phyloP scores from a whole-genome alignment of 2,329 filamentous ascomycete species.

The Diaporthe velutina region DNA sequence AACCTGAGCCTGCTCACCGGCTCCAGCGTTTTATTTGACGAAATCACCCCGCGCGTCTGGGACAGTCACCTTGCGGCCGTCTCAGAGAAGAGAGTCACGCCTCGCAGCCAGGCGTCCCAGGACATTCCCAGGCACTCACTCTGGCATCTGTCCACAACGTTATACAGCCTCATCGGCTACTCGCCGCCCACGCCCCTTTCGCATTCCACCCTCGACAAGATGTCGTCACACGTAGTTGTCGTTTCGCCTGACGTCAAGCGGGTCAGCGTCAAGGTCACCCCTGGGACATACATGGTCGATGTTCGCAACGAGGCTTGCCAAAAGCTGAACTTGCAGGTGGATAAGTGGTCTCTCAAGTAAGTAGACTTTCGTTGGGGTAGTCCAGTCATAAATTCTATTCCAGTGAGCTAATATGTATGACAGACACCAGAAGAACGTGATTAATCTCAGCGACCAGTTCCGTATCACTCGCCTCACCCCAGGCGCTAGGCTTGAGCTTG shows the following conservation, averaged over 20 bases:
- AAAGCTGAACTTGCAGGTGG: slow-evolving; percentile 80
- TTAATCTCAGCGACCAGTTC: slow-evolving; percentile 88
- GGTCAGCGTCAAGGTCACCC: slow-evolving; percentile 85
- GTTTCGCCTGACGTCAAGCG: slow-evolving; percentile 84
- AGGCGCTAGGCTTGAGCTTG: slow-evolving; percentile 93
- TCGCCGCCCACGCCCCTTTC: not conserved
- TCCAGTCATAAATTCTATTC: not conserved
- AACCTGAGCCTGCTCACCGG: not conserved
- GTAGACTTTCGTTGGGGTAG: slow-evolving; percentile 39
- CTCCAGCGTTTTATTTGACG: too few relatives aligned
- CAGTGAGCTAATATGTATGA: slow-evolving; percentile 9
- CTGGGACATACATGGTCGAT: slow-evolving; percentile 84
- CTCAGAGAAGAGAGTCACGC: not conserved
- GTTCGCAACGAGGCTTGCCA: slow-evolving; percentile 88
- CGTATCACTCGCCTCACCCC: slow-evolving; percentile 84
- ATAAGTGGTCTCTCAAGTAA: slow-evolving; percentile 86
- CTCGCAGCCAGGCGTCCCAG: not conserved
- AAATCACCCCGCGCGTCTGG: not conserved
- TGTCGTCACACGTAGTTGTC: slow-evolving; percentile 91
- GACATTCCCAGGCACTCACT: not conserved
- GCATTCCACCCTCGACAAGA: slow-evolving; percentile 55
- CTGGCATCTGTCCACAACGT: not conserved
- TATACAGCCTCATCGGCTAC: slow-evolving; percentile 17
- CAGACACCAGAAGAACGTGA: slow-evolving; percentile 84
- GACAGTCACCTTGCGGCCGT: not conserved